phyloP scores from a whole-genome alignment of 495 filamentous ascomycete genomes.

The Tetracladium setigerum region DNA sequence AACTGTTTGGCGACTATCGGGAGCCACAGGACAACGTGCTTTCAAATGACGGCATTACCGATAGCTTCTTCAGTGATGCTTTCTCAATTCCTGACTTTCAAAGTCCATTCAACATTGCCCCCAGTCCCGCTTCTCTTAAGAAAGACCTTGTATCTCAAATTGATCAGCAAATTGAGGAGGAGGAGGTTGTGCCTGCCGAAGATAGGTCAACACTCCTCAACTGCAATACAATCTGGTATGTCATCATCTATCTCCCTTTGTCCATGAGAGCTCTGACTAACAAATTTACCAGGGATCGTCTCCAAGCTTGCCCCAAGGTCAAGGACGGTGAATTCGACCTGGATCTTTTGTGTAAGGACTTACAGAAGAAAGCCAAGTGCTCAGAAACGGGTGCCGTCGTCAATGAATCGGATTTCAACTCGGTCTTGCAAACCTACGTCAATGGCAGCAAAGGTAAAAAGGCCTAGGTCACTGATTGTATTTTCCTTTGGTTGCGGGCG shows the following conservation, averaged over 20 bases:
- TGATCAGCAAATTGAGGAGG: conserved; percentile 60
- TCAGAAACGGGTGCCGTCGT: conserved; percentile 90
- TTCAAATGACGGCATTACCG: conserved; percentile 49
- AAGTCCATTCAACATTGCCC: conserved; percentile 62
- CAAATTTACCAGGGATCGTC: conserved; percentile 63
- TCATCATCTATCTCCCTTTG: background rate
- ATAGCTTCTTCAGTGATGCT: conserved; percentile 85
- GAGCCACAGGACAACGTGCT: conserved; percentile 76
- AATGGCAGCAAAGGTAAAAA: too few relatives aligned
- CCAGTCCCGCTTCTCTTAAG: conserved; percentile 47
- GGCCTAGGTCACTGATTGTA: too few relatives aligned
- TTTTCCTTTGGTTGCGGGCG: too few relatives aligned
- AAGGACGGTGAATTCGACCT: conserved; percentile 85
- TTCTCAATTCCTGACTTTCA: conserved; percentile 70
- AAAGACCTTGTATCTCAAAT: conserved; percentile 66
- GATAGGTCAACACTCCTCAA: conserved; percentile 60
- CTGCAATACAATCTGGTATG: conserved; percentile 92
- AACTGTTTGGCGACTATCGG: conserved; percentile 87
- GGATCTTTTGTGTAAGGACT: conserved; percentile 83
- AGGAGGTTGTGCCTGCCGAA: conserved; percentile 59
- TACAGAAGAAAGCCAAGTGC: conserved; percentile 95
- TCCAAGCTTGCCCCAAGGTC: conserved; percentile 81
- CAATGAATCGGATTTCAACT: conserved; percentile 79
- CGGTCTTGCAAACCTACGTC: conserved; percentile 42
- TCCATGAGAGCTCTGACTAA: conserved; percentile 1